Conservation (phyloP, 2,329 filamentous ascomycete species). For the Stachybotrys chartarum region DNA sequence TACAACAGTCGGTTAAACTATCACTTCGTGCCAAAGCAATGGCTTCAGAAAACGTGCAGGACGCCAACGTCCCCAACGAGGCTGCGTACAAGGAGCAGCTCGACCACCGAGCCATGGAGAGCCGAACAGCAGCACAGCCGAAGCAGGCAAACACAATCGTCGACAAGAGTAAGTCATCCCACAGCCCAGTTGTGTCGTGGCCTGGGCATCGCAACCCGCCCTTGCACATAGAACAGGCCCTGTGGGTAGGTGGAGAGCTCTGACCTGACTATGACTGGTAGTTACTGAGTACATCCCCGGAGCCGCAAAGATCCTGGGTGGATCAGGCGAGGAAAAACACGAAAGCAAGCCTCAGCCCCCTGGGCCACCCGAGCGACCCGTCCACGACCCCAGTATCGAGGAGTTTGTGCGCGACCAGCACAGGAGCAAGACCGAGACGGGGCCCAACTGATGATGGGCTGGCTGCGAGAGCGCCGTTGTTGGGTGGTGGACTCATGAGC, state of each 20-base stretch:
- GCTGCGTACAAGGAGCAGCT: constrained; percentile 35
- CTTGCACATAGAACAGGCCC: too few relatives aligned
- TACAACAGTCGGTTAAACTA: background rate
- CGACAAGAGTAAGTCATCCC: constrained; percentile 30
- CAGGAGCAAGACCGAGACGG: constrained; percentile 29
- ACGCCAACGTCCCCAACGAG: background rate
- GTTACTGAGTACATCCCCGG: constrained; percentile 33
- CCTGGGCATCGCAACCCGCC: too few relatives aligned
- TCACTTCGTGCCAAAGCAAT: background rate
- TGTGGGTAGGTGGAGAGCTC: constrained; percentile 2
- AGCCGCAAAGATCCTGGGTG: constrained; percentile 32
- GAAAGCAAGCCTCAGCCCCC: constrained; percentile 8
- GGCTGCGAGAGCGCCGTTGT: background rate
- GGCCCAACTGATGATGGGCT: too few relatives aligned
- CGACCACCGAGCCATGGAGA: constrained; percentile 31
- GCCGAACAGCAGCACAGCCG: constrained; percentile 16
- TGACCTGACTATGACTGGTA: constrained; percentile 20
- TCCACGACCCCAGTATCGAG: constrained; percentile 41
- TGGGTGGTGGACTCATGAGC: background rate
- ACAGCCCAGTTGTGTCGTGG: too few relatives aligned
- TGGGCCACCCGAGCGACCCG: constrained; percentile 34
- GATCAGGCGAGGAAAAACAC: constrained; percentile 15
- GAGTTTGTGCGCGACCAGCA: constrained; percentile 48
- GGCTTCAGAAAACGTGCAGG: background rate
- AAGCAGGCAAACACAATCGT: constrained; percentile 26